Conservation (phyloP, 2,329 filamentous ascomycete species). For the Talaromyces sp. region DNA sequence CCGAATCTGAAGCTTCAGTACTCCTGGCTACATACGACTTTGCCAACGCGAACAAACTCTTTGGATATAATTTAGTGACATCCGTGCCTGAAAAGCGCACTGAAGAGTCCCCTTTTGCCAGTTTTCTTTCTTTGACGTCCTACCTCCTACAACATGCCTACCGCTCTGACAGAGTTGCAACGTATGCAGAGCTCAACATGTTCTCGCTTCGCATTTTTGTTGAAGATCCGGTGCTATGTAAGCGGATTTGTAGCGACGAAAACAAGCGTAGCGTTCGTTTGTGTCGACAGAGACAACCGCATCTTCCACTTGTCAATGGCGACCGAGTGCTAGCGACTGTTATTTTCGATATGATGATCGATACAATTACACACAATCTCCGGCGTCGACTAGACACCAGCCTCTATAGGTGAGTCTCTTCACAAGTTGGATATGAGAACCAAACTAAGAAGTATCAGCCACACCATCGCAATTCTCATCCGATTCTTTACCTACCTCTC, state of each 20-base stretch:
- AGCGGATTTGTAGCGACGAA: slow-evolving; percentile 77
- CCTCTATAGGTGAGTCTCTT: slow-evolving; percentile 62
- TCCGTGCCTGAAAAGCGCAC: slow-evolving; percentile 57
- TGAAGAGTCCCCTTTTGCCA: slow-evolving; percentile 70
- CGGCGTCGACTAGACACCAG: slow-evolving; percentile 77
- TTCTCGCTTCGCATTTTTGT: slow-evolving; percentile 81
- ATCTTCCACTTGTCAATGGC: slow-evolving; percentile 68
- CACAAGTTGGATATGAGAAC: neutral
- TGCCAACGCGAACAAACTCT: slow-evolving; percentile 88
- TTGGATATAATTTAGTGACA: slow-evolving; percentile 78
- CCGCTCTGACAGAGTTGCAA: slow-evolving; percentile 69
- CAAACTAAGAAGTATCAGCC: slow-evolving; percentile 32
- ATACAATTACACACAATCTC: slow-evolving; percentile 91
- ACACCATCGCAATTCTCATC: slow-evolving; percentile 76
- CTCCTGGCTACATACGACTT: slow-evolving; percentile 90
- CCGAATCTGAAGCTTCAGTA: slow-evolving; percentile 72
- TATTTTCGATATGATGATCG: slow-evolving; percentile 81
- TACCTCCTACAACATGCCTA: slow-evolving; percentile 94
- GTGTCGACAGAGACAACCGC: slow-evolving; percentile 84
- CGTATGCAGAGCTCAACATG: slow-evolving; percentile 81
- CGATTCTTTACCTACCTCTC: slow-evolving; percentile 81
- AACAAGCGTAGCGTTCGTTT: slow-evolving; percentile 70
- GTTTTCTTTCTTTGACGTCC: slow-evolving; percentile 81
- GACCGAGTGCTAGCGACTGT: slow-evolving; percentile 71
- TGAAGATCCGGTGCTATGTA: slow-evolving; percentile 78